These are phyloP conservation scores for Phylloporus scabripes DNA, from an alignment of 768 basidiomycete species.

Conservation along the genomic window DNA sequence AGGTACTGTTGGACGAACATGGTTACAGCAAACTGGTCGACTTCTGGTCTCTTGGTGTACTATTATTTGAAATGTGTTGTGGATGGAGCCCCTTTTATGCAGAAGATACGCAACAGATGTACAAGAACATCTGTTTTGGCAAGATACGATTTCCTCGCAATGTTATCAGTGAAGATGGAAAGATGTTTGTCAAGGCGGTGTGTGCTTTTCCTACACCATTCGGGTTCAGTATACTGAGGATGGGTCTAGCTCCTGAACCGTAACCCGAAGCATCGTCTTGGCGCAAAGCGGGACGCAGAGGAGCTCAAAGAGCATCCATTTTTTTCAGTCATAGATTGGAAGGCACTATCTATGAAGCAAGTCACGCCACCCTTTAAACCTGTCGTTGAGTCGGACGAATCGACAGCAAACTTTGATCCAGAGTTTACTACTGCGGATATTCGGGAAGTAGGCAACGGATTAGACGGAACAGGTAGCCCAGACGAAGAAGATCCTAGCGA, in stretches of 20 bases:
- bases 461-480: slow-evolving; percentile 40
- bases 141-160: slow-evolving; percentile 98
- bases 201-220: slow-evolving; percentile 33
- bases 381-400: slow-evolving; percentile 95
- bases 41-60: slow-evolving; percentile 94
- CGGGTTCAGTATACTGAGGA: slow-evolving; percentile 12
- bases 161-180: slow-evolving; percentile 95
- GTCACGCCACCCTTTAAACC: slow-evolving; percentile 98
- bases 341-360: slow-evolving; percentile 77
- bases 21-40: slow-evolving; percentile 98
- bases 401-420: slow-evolving; percentile 96
- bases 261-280: slow-evolving; percentile 96
- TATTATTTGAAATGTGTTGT: slow-evolving; percentile 99
- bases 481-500: slow-evolving; percentile 67
- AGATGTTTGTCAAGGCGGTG: slow-evolving; percentile 98
- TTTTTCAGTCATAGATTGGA: slow-evolving; percentile 91
- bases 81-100: slow-evolving; percentile 99
- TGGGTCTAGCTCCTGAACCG: slow-evolving; percentile 81
- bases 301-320: slow-evolving; percentile 97
- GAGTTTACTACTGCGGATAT: slow-evolving; percentile 95
- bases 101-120: slow-evolving; percentile 99
- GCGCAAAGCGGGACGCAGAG: slow-evolving; percentile 82
- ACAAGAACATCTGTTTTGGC: slow-evolving; percentile 97
- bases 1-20: slow-evolving; percentile 96
- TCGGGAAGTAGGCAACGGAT: slow-evolving; percentile 55